Conservation (phyloP, 2,329 filamentous ascomycete species). For the Colletotrichum acutatum region DNA sequence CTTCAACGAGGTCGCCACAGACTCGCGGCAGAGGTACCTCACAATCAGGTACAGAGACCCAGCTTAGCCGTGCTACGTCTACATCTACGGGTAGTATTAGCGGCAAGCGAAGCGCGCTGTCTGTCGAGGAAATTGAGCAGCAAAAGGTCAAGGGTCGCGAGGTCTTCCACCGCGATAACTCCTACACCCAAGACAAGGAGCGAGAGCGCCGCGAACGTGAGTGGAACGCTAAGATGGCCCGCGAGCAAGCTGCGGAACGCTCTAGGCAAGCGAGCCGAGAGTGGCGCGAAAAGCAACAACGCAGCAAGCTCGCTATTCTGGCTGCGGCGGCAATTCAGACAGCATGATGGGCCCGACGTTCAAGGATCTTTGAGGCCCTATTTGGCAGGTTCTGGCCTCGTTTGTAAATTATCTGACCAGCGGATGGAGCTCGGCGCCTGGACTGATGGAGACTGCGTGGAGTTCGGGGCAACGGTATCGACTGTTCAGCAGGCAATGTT, state of each 20-base stretch:
- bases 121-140: slow-evolving; percentile 60
- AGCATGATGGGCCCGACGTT: neutral
- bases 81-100: slow-evolving; percentile 56
- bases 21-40: slow-evolving; percentile 28
- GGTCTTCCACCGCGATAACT: slow-evolving; percentile 64
- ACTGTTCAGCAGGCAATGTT: neutral
- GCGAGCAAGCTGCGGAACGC: slow-evolving; percentile 70
- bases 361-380: too few relatives aligned
- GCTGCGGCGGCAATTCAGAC: slow-evolving; percentile 7
- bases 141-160: slow-evolving; percentile 65
- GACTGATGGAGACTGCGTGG: neutral
- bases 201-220: slow-evolving; percentile 67
- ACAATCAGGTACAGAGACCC: neutral
- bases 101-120: slow-evolving; percentile 60
- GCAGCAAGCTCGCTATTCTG: slow-evolving; percentile 45
- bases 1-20: slow-evolving; percentile 20
- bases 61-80: slow-evolving; percentile 54
- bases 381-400: neutral
- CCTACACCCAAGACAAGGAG: slow-evolving; percentile 57
- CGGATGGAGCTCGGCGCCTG: neutral
- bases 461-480: slow-evolving; percentile 1
- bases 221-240: slow-evolving; percentile 61
- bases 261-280: slow-evolving; percentile 68
- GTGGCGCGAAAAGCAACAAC: slow-evolving; percentile 70
- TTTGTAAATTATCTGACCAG: slow-evolving; percentile 4